Evolutionary conservation across 768 basidiomycete genomes (phyloP), one percentile per base, ranked within the genome.

Genomic region (Boletellus emodensis): DNA sequence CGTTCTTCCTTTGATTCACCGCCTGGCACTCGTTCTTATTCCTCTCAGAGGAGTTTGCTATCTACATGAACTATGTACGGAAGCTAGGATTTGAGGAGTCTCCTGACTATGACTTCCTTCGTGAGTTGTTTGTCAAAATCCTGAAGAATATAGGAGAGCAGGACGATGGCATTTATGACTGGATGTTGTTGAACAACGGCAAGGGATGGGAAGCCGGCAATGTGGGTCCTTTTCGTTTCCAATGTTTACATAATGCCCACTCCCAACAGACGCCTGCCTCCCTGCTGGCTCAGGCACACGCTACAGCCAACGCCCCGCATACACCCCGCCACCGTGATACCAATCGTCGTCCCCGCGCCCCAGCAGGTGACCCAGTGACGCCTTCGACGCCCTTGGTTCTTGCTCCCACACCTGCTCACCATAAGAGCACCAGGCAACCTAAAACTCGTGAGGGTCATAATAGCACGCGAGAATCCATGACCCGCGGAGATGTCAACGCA

Each of bases 11-110:
- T 41, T 32, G 40, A 38, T 48, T 24, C 48, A 26, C 24, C 39
- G 28, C n/a, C 34, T 7, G 24, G 12, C 44, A 7, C 30, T 11
- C 7, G 37, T 55, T 39, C 35, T 44, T 26, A 42, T 38, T 44
- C 39, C 35, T 37, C 54, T 18, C 34, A 48, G 95, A 97, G 79
- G 95, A 98, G 63, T 97, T 99, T 64, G 84, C 85, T 17, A 98
- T 98, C 58, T 99, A 98, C 72, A 93, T 99, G 85, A 97, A 96
- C 73, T 99, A 99, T 60, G 95, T 99, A 40, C 90, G 95, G 44
- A 98, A 96, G 70, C 79, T 99, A 52, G 95, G 94, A 24, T 99
- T 98, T 63, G 96, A 98, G 66, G 95, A 99, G 71, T 82, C 83
- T 22, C 95, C 95, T 3, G 95, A 99, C 70, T 99, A 99, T 58